Evolutionary conservation across 805 yeast genomes (phyloP), one percentile per base, ranked within the genome.

Genomic region (Suhomyces prunicola): DNA sequence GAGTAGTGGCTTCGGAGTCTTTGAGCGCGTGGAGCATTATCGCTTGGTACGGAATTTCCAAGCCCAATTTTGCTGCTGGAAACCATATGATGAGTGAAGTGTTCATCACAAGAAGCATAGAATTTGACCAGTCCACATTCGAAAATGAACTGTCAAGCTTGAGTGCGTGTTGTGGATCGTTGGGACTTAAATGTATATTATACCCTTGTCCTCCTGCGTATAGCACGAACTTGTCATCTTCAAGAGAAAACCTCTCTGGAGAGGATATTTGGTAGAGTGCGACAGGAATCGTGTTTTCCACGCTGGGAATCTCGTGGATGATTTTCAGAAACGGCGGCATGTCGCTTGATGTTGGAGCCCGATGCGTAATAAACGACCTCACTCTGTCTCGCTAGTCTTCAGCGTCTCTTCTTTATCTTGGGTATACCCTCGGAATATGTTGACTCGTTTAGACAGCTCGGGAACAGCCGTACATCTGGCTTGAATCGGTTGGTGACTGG

Each of bases 211-310:
- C 76, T 5, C 78, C 79, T 7, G 71, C 76, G 53, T 72, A 68
- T n/a, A 77, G 57, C 40, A 77, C 73, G 53, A 68, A 64, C 59
- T 74, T 72, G 56, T 75, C 79, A 48, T 73, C 67, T 19, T 58
- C 73, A 24, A 67, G 56, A 13, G 75, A 68, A 57, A 67, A 76
- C 44, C 63, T 57, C 35, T 70, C 79, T 1, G 80, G 80, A 2
- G 72, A 70, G 26, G 73, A 71, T 10, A 71, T 61, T 50, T 66
- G 72, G 56, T 68, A 76, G 23, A 61, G 58, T 13, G 62, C 50
- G 9, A 64, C 57, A 4, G 70, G 67, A 10, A 74, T 66, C 7
- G 81, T 76, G 60, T 76, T 74, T 53, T 76, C 81, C 48, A 66
- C 62, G 53, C 67, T 74, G 27, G 81, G 81, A 33, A 57, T 56